Evolutionary conservation across 192 early-diverging fungal genomes (phyloP).

Genomic region (Backusella tarrabulga): DNA sequence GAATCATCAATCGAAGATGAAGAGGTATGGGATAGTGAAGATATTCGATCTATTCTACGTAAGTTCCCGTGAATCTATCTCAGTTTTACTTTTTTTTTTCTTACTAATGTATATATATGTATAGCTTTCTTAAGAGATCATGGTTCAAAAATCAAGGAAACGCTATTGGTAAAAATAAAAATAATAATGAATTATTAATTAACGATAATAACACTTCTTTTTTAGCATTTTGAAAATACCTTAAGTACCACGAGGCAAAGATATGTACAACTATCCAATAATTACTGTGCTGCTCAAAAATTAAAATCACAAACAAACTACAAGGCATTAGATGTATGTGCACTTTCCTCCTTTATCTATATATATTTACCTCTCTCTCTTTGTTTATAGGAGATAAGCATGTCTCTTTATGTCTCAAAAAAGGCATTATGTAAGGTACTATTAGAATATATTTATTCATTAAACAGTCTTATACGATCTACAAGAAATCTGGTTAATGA

Average conservation of each 20-base stretch:
- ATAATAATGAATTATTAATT: neutral
- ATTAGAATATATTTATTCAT: constrained; percentile 16
- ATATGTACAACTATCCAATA: neutral
- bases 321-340: constrained; percentile 6
- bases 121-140: constrained; percentile 12
- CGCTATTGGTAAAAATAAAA: neutral
- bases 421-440: constrained; percentile 10
- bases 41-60: constrained; percentile 9
- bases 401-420: constrained; percentile 12
- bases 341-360: neutral
- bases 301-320: constrained; percentile 9
- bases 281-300: constrained; percentile 22
- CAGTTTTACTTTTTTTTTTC: neutral
- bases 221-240: constrained; percentile 19
- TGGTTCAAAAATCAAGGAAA: constrained; percentile 13
- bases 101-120: neutral
- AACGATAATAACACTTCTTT: neutral
- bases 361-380: neutral
- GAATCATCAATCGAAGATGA: neutral
- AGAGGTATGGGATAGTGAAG: constrained; percentile 9
- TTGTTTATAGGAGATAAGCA: constrained; percentile 11
- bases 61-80: neutral
- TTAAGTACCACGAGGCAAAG: neutral
- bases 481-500: constrained; percentile 1
- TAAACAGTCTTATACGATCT: constrained; percentile 3